Conservation (phyloP, 768 basidiomycete genomes). For the Mycena amicta region DNA sequence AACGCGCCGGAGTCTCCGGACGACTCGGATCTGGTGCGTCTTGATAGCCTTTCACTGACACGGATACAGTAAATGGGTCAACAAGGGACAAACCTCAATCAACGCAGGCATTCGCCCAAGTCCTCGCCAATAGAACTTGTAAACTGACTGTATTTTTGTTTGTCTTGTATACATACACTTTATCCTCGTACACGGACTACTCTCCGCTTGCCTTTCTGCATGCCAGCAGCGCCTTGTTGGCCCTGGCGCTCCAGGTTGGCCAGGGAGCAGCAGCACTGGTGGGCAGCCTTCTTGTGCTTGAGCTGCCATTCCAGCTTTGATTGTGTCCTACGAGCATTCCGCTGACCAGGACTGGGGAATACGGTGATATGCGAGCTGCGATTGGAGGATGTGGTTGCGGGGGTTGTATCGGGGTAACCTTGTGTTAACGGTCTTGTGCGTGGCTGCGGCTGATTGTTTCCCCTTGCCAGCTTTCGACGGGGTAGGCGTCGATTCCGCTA, state of each 20-base stretch:
- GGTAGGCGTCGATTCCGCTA: constrained; percentile 21
- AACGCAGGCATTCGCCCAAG: too few species aligned
- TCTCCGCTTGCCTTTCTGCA: constrained; percentile 78
- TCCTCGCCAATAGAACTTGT: too few species aligned
- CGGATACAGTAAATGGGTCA: too few species aligned
- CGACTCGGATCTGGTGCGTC: too few species aligned
- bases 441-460: constrained; percentile 57
- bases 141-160: background rate
- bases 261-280: constrained; percentile 42
- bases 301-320: constrained; percentile 79
- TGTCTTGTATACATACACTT: background rate
- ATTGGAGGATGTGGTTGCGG: constrained; percentile 78
- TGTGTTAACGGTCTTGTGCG: too few species aligned
- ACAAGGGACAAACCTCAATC: too few species aligned
- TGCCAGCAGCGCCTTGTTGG: constrained; percentile 30
- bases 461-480: constrained; percentile 38
- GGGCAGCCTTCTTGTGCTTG: constrained; percentile 59
- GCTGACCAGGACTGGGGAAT: constrained; percentile 75
- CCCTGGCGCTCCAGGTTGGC: constrained; percentile 36
- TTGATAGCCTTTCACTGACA: too few species aligned
- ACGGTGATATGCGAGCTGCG: constrained; percentile 73
- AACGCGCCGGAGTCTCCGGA: too few species aligned
- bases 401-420: too few species aligned
- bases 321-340: constrained; percentile 81
- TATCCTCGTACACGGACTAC: constrained; percentile 74